Percentiles rank a stretch among this genome's conserved stretches.
These are phyloP conservation scores for Jimgerdemannia lactiflua DNA, from an alignment of 192 early-diverging fungal genomes.

Conservation along the genomic window DNA sequence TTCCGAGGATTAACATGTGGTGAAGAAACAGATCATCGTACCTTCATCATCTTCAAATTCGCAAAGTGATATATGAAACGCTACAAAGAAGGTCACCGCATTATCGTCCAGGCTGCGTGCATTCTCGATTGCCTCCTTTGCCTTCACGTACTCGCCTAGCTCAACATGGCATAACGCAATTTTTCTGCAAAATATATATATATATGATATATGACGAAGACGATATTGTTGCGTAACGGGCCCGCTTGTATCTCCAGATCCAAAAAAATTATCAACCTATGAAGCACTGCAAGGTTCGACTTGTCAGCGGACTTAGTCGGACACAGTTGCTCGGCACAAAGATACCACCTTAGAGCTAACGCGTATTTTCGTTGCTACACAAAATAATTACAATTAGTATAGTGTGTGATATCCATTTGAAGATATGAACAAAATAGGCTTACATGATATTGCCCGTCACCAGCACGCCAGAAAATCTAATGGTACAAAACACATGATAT, in stretches of 20 bases:
- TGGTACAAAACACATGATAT: too few species aligned
- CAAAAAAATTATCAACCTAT: background rate
- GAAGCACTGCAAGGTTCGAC: background rate
- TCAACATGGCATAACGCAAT: slow-evolving; percentile 19
- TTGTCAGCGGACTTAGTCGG: background rate
- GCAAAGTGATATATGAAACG: slow-evolving; percentile 15
- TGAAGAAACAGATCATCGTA: background rate
- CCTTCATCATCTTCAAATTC: slow-evolving; percentile 11
- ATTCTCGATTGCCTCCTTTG: slow-evolving; percentile 12
- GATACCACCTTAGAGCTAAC: background rate
- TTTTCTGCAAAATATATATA: too few species aligned
- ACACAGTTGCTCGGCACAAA: background rate
- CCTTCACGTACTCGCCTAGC: slow-evolving; percentile 5
- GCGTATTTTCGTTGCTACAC: background rate
- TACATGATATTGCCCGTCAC: background rate
- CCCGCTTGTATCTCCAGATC: background rate
- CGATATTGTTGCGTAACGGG: too few species aligned
- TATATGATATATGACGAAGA: too few species aligned
- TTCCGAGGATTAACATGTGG: too few species aligned
- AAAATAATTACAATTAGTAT: too few species aligned
- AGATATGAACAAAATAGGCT: too few species aligned
- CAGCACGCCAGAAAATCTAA: background rate
- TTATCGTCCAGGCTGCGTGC: slow-evolving; percentile 10
- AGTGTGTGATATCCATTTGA: too few species aligned
- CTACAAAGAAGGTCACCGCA: slow-evolving; percentile 19